These are phyloP conservation scores for Pyrus hybrid DNA, from an alignment of 331 rosid species.

Conservation along the genomic window DNA sequence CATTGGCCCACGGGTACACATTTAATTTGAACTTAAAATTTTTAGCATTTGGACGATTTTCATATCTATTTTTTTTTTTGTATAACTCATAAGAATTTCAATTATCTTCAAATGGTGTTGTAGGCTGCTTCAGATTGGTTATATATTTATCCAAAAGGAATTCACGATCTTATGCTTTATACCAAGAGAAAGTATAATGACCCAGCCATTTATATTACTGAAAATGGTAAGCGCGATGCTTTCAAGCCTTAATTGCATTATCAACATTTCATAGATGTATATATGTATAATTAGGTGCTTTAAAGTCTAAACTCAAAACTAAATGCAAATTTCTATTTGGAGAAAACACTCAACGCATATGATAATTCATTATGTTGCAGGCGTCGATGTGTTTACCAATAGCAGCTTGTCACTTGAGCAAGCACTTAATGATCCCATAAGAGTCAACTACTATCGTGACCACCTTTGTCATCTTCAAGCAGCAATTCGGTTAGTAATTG, in stretches of 20 bases:
- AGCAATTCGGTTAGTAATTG: slow-evolving; percentile 29
- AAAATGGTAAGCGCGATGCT: slow-evolving; percentile 32
- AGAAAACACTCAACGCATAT: not conserved
- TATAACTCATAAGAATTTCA: not conserved
- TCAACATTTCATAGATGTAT: not conserved
- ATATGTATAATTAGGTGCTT: not conserved
- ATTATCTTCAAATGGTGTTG: not conserved
- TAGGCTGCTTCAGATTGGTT: slow-evolving; percentile 51
- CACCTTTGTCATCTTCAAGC: slow-evolving; percentile 18
- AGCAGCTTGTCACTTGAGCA: slow-evolving; percentile 23
- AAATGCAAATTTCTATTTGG: too few species aligned
- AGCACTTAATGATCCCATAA: slow-evolving; percentile 20
- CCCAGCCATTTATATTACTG: slow-evolving; percentile 51
- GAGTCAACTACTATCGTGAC: slow-evolving; percentile 26
- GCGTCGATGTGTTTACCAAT: slow-evolving; percentile 35
- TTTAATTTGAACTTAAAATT: too few species aligned
- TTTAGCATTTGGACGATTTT: too few species aligned
- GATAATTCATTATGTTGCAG: not conserved
- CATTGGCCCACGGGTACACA: too few species aligned
- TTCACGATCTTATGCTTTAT: slow-evolving; percentile 31
- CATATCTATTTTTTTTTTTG: too few species aligned
- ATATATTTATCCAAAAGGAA: slow-evolving; percentile 43
- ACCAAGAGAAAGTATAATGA: slow-evolving; percentile 37
- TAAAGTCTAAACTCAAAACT: not conserved
- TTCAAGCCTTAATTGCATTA: not conserved